Conservation (phyloP, 2,329 filamentous ascomycete species). For the Xylariaceae sp. region DNA sequence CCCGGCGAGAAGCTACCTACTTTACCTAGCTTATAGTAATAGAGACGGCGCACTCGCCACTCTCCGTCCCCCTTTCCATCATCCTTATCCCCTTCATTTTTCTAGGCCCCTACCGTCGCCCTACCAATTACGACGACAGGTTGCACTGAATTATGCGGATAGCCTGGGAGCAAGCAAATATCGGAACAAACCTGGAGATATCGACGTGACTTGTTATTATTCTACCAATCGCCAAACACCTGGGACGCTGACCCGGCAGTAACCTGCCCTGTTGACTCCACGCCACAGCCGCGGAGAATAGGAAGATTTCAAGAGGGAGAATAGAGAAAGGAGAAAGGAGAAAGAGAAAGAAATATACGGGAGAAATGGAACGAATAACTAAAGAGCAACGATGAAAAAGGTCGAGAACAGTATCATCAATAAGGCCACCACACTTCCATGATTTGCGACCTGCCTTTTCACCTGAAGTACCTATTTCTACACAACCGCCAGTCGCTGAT, state of each 20-base stretch:
- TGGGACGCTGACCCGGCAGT: slow-evolving; percentile 16
- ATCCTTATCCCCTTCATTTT: slow-evolving; percentile 1
- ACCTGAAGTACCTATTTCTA: slow-evolving; percentile 6
- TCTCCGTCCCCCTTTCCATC: neutral
- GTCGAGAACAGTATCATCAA: slow-evolving; percentile 5
- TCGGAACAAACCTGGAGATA: slow-evolving; percentile 15
- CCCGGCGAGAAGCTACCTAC: neutral
- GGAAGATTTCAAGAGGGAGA: no score
- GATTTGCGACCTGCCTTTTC: slow-evolving; percentile 7
- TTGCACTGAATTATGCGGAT: slow-evolving; percentile 11
- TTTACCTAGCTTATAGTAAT: no score
- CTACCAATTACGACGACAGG: slow-evolving; percentile 2
- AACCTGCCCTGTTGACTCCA: slow-evolving; percentile 12
- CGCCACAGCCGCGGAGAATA: slow-evolving; percentile 6
- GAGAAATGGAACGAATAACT: neutral
- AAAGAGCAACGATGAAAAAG: neutral
- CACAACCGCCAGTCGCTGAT: slow-evolving; percentile 1
- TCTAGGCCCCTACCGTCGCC: neutral
- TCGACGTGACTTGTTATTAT: slow-evolving; percentile 12
- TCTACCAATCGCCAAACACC: slow-evolving; percentile 13
- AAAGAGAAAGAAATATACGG: neutral
- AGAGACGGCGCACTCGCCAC: slow-evolving; percentile 3
- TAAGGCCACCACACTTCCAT: slow-evolving; percentile 14
- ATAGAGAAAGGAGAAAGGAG: neutral
- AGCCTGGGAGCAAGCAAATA: slow-evolving; percentile 16